These are phyloP conservation scores for Spirogloea muscicola DNA, from an alignment of 139 green algal species.

Conservation along the genomic window DNA sequence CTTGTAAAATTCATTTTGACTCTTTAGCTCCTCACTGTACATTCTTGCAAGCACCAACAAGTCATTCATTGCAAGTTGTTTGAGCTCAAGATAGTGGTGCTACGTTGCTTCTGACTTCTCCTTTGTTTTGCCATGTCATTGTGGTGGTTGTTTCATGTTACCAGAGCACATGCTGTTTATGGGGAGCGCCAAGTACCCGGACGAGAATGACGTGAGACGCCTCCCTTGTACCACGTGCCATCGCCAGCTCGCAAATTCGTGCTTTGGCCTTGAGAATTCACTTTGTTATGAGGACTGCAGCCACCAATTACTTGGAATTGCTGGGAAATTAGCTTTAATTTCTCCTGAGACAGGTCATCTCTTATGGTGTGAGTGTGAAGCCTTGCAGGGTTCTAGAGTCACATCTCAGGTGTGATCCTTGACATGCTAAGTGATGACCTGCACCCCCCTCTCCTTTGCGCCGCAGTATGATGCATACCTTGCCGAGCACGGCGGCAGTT, in stretches of 20 bases:
- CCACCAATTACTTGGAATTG: too few relatives aligned
- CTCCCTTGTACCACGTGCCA: too few relatives aligned
- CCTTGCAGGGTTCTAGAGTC: neutral
- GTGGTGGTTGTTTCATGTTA: neutral
- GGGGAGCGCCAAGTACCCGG: slow-evolving; percentile 84
- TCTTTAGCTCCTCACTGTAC: too few relatives aligned
- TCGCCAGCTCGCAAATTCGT: too few relatives aligned
- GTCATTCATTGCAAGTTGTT: too few relatives aligned
- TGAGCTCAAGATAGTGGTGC: too few relatives aligned
- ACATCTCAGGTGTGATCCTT: neutral
- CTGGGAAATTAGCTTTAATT: neutral
- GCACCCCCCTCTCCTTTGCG: neutral
- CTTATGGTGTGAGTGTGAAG: neutral
- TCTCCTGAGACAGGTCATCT: neutral
- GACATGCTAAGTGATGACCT: neutral
- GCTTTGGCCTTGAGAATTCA: neutral
- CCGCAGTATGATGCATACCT: slow-evolving; percentile 84
- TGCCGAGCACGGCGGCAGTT: slow-evolving; percentile 69
- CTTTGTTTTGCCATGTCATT: neutral
- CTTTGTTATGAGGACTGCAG: neutral
- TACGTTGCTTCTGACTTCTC: neutral
- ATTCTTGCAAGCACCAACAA: neutral
- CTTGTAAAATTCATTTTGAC: neutral
- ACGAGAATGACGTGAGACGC: slow-evolving; percentile 78
- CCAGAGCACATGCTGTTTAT: slow-evolving; percentile 99